Percentiles rank a stretch among this genome's conserved stretches.
These are phyloP conservation scores for Fusarium mangiferae DNA, from an alignment of 2,329 filamentous ascomycete species.

Conservation along the genomic window DNA sequence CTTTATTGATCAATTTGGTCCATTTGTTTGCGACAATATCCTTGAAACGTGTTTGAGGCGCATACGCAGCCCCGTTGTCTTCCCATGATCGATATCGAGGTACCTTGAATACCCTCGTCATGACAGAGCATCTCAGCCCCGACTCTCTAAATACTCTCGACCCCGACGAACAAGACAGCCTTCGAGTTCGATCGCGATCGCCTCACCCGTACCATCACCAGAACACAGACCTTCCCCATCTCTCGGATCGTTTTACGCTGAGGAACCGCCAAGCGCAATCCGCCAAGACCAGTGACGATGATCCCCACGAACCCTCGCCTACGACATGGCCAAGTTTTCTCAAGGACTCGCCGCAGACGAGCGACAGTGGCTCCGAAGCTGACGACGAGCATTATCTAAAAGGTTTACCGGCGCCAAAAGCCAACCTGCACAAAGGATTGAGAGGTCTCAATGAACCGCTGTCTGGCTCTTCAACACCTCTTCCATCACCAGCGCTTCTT, in stretches of 20 bases:
- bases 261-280: slow-evolving; percentile 33
- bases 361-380: slow-evolving; percentile 93
- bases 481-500: slow-evolving; percentile 59
- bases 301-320: slow-evolving; percentile 38
- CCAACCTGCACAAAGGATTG: slow-evolving; percentile 80
- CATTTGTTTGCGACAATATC: slow-evolving; percentile 1
- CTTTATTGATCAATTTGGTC: not conserved
- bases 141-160: slow-evolving; percentile 48
- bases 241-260: slow-evolving; percentile 54
- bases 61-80: slow-evolving; percentile 37
- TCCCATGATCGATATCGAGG: slow-evolving; percentile 46
- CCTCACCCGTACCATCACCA: slow-evolving; percentile 76
- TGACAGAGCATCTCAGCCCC: slow-evolving; percentile 58
- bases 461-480: slow-evolving; percentile 66
- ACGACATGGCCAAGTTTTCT: slow-evolving; percentile 48
- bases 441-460: slow-evolving; percentile 66
- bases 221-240: slow-evolving; percentile 64
- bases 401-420: slow-evolving; percentile 82
- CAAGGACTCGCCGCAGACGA: slow-evolving; percentile 70
- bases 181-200: slow-evolving; percentile 67
- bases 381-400: slow-evolving; percentile 93
- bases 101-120: slow-evolving; percentile 49
- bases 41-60: slow-evolving; percentile 26
- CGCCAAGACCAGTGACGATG: slow-evolving; percentile 31
- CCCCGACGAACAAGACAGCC: slow-evolving; percentile 49